Evolutionary conservation across 495 filamentous ascomycete genomes (phyloP).

Genomic region (Cercophora newfieldiana): DNA sequence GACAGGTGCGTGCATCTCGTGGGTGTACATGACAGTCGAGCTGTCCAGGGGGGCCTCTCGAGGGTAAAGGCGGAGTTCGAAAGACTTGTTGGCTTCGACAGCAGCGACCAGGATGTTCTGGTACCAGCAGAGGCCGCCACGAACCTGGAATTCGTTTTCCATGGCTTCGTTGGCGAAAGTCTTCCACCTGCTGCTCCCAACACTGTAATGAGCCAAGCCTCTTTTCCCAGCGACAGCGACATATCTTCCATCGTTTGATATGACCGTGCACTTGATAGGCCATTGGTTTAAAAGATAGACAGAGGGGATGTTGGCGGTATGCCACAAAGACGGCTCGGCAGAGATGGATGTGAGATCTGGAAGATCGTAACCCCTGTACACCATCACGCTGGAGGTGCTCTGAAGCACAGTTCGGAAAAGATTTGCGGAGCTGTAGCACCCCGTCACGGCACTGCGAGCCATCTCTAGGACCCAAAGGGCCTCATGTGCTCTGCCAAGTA

Average conservation of each 20-base stretch:
- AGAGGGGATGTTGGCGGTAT: conserved; percentile 82
- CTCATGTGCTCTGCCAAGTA: conserved; percentile 67
- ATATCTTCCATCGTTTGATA: conserved; percentile 91
- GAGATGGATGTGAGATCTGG: conserved; percentile 88
- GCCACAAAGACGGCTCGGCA: conserved; percentile 90
- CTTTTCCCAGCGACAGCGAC: conserved; percentile 90
- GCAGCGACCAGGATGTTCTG: conserved; percentile 93
- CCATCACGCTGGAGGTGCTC: conserved; percentile 78
- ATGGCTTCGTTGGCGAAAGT: conserved; percentile 77
- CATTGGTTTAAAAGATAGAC: conserved; percentile 86
- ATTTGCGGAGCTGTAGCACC: conserved; percentile 88
- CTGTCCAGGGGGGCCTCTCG: conserved; percentile 79
- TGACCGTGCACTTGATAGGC: conserved; percentile 82
- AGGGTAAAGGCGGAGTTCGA: conserved; percentile 90
- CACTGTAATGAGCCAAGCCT: conserved; percentile 93
- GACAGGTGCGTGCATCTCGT: conserved; percentile 78
- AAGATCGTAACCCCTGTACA: conserved; percentile 91
- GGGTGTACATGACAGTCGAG: conserved; percentile 66
- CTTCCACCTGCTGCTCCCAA: conserved; percentile 94
- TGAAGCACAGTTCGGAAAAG: conserved; percentile 85
- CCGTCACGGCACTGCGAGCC: conserved; percentile 84
- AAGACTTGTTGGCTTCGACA: conserved; percentile 79
- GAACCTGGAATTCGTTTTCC: conserved; percentile 87
- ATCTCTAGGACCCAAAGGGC: conserved; percentile 87
- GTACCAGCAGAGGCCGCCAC: conserved; percentile 98